phyloP scores from a whole-genome alignment of 2,329 filamentous ascomycete species.

The Boeremia exigua region DNA sequence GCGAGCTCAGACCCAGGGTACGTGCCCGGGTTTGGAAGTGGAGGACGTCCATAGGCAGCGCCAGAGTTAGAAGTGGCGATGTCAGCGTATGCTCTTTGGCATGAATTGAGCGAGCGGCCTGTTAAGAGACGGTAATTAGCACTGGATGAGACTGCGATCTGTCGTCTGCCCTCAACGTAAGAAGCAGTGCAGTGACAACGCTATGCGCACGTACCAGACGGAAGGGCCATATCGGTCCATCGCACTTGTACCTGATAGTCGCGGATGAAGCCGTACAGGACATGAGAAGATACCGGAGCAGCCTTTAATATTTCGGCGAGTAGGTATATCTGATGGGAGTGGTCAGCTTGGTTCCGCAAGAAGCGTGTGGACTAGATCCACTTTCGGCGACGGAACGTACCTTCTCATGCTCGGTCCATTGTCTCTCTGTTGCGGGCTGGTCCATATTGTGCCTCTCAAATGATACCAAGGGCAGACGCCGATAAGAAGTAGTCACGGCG shows the following conservation, averaged over 20 bases:
- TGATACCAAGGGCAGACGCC: constrained; percentile 31
- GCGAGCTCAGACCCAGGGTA: constrained; percentile 42
- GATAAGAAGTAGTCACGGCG: constrained; percentile 41
- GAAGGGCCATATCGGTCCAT: constrained; percentile 59
- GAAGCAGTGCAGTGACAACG: background rate
- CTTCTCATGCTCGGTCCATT: constrained; percentile 57
- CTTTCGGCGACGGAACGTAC: constrained; percentile 35
- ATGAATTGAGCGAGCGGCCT: constrained; percentile 48
- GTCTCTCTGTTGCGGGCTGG: constrained; percentile 49
- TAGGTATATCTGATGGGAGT: constrained; percentile 45
- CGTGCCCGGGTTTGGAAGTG: constrained; percentile 37
- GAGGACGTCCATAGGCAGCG: constrained; percentile 39
- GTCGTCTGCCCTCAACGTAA: background rate
- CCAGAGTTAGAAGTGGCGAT: constrained; percentile 34
- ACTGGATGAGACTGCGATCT: background rate
- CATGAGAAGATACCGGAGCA: constrained; percentile 51
- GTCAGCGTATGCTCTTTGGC: constrained; percentile 44
- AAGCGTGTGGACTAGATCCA: constrained; percentile 14
- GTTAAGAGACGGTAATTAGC: constrained; percentile 19
- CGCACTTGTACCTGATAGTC: constrained; percentile 52
- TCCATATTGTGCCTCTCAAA: constrained; percentile 43
- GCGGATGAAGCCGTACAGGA: constrained; percentile 53
- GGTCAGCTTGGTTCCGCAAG: background rate
- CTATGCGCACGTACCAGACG: constrained; percentile 52
- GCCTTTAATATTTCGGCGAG: constrained; percentile 61